Evolutionary conservation across 305 asterid genomes (phyloP), one percentile per base, ranked within the genome.

Genomic region (Ruellia speciosa): DNA sequence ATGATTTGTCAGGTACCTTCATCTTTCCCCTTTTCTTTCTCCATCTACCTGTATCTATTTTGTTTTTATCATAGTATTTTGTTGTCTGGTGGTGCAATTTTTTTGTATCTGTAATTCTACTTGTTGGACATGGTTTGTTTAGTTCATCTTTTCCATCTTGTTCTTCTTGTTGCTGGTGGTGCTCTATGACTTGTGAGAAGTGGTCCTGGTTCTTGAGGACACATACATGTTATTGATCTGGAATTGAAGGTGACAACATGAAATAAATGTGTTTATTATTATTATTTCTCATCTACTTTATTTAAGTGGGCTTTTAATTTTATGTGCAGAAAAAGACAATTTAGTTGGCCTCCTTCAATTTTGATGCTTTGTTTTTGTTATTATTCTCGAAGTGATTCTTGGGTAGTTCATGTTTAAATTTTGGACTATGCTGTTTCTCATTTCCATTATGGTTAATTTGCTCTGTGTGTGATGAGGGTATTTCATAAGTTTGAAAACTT

Each of bases 181-280:
- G 59, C 16, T 43, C 6, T 12, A 1, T 11, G 15, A 6, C 6
- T n/a, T 12, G 16, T 11, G 49, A 43, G 58, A 58, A 59, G 77
- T 71, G 75, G 75, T 71, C 77, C 75, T 53, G 13, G 52, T 59
- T 47, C 19, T 47, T 47, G 18, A 47, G 15, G 6, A 43, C 49
- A 43, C 54, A 65, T 52, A 24, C 31, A 64, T 73, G 75, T 77
- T 60, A 54, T 54, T 71, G 55, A 35, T 48, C 77, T 59, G 72
- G 69, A 66, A 63, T 20, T 71, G 75, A 63, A 70, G 18, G 19
- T 7, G 75, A 70, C 77, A 63, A 62, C 64, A 56, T 49, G 70
- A 18, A 63, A 47, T 71, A 49, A 71, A 68, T 74, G 67, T 49
- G 56, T 71, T 37, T 67, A 68, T 37, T 48, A 17, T n/a, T n/a